Evolutionary conservation across 257 asterid genomes (phyloP), one percentile per base, ranked within the genome.

Genomic region (Solanum appendiculatum): DNA sequence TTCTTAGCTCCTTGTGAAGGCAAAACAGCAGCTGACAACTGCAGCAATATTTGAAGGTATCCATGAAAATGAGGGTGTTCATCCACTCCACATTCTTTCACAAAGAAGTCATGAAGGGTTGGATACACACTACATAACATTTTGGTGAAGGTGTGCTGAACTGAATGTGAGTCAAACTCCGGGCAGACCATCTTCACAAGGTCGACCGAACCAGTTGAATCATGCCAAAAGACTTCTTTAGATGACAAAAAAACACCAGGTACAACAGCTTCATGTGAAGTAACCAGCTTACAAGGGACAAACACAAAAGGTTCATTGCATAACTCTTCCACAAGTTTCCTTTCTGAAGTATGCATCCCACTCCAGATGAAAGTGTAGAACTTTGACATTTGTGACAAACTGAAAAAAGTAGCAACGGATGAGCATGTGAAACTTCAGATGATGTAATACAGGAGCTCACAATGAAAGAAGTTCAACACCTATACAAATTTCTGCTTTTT

Each of bases 191-290:
- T 85, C 90, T 93, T 88, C 86, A 86, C 83, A 86, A 85, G 90
- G 90, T 93, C 96, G 64, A 89, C 82, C 83, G 92, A 88, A 74
- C 92, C 94, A 86, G 93, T 93, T 82, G 83, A 84, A 87, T 96
- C 99, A 68, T 88, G 94, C 99, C 99, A 97, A 85, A 90, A 95
- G 60, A 97, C 98, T 81, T 95, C 98, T 87, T 89, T 92, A 87
- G 93, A 91, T 82, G 98, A 91, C 89, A 96, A 86, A 72, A 97
- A 90, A 14, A 88, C 87, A 91, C 99, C 99, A 91, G 91, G 85
- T 72, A 93, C 95, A 87, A 82, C 91, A 88, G 95, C 95, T 84
- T 91, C 97, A 84, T 82, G 90, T 34, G 92, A 90, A 90, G 84
- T 87, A 87, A 87, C 88, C 85, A 91, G 90, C 82, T 91, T 72